Evolutionary conservation across 23 red algal genomes (phyloP).

Genomic region (Chondrus crispus): DNA sequence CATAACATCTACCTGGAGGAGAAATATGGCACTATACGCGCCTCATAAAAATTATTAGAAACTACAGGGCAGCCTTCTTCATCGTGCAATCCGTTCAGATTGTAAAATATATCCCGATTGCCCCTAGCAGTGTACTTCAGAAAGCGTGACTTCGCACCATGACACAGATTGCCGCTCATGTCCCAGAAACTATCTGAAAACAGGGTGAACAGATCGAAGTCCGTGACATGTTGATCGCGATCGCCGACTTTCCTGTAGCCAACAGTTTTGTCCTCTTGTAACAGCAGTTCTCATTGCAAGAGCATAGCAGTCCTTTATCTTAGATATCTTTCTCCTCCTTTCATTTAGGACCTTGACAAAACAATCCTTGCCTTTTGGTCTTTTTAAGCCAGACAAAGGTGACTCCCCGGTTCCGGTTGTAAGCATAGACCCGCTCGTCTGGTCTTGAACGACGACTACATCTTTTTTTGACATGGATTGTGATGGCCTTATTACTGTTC

Average conservation of each 20-base stretch:
- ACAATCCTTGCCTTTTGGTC: background rate
- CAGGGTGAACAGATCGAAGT: background rate
- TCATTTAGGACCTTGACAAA: background rate
- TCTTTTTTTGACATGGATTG: background rate
- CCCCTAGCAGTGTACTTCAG: background rate
- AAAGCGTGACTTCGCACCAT: background rate
- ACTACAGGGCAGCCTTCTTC: background rate
- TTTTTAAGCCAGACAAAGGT: background rate
- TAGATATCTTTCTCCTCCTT: background rate
- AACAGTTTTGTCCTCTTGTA: background rate
- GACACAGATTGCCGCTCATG: background rate
- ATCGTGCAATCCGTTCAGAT: background rate
- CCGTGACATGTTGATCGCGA: background rate
- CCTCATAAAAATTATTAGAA: background rate
- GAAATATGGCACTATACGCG: background rate
- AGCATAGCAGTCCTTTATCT: background rate
- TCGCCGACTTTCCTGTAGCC: background rate
- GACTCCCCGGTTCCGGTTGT: background rate
- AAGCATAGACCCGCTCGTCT: background rate
- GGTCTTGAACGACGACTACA: background rate
- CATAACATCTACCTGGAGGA: slow-evolving; percentile 12
- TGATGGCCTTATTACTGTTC: background rate
- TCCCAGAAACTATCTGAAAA: background rate
- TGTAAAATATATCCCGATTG: background rate
- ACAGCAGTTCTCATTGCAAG: background rate